Conservation (phyloP, 140 eudicot species). For the Ambrosia hybrid region DNA sequence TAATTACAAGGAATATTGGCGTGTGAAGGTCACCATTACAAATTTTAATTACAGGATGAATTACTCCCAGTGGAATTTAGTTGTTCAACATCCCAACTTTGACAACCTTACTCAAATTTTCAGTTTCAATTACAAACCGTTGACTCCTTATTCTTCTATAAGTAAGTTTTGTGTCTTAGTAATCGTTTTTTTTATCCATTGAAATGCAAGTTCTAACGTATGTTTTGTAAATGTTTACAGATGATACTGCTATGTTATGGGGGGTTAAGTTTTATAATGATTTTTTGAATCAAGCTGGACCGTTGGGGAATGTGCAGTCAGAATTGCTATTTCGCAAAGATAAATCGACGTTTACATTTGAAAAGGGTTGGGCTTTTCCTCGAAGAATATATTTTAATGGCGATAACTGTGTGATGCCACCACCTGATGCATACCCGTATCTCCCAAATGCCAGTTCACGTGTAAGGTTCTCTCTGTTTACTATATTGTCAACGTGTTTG, state of each 20-base stretch:
- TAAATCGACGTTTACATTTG: neutral
- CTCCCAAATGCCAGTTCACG: neutral
- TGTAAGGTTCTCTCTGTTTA: slow-evolving; percentile 34
- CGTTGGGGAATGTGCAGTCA: neutral
- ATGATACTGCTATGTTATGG: neutral
- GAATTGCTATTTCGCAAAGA: neutral
- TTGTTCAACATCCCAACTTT: slow-evolving; percentile 83
- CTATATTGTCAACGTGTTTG: slow-evolving; percentile 36
- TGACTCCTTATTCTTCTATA: slow-evolving; percentile 59
- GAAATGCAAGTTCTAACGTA: slow-evolving; percentile 5
- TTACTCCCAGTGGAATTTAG: slow-evolving; percentile 82
- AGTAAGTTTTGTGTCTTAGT: slow-evolving; percentile 47
- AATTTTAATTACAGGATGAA: slow-evolving; percentile 89
- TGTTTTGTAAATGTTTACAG: neutral
- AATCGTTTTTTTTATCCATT: neutral
- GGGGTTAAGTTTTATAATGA: neutral
- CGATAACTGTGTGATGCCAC: neutral
- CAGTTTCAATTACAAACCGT: slow-evolving; percentile 79
- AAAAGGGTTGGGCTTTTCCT: neutral
- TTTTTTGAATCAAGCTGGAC: neutral
- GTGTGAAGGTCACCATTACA: slow-evolving; percentile 85
- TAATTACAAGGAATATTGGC: slow-evolving; percentile 88
- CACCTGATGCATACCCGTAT: neutral
- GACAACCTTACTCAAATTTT: slow-evolving; percentile 69
- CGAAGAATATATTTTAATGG: neutral